These are phyloP conservation scores for Amanita jacksonii DNA, from an alignment of 768 basidiomycete genomes.

Conservation along the genomic window DNA sequence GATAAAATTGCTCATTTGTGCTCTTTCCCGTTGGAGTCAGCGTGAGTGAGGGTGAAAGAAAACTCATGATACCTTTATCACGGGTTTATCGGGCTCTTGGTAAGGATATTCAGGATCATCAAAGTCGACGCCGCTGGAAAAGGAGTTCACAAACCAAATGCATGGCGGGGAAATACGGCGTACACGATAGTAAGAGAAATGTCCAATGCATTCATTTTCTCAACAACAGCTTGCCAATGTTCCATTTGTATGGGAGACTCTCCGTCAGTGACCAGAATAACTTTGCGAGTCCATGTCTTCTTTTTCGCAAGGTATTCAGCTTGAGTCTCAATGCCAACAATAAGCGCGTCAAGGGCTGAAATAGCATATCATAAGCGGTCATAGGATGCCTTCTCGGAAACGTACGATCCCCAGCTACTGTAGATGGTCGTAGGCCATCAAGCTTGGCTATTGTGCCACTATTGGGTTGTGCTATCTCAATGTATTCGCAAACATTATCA, in stretches of 20 bases:
- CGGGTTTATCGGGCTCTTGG: constrained; percentile 56
- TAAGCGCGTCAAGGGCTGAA: constrained; percentile 76
- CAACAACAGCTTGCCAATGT: constrained; percentile 62
- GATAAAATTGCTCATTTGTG: constrained; percentile 69
- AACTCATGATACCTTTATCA: constrained; percentile 50
- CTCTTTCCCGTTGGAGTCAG: constrained; percentile 31
- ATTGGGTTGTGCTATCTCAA: constrained; percentile 60
- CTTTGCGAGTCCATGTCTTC: constrained; percentile 77
- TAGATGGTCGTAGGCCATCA: constrained; percentile 47
- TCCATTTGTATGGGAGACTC: constrained; percentile 64
- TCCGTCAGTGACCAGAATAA: constrained; percentile 81
- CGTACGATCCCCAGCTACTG: constrained; percentile 58
- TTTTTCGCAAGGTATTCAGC: constrained; percentile 56
- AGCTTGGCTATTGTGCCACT: constrained; percentile 57
- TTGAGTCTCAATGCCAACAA: constrained; percentile 82
- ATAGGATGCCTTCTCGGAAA: constrained; percentile 1
- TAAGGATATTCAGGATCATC: constrained; percentile 61
- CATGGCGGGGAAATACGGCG: constrained; percentile 11
- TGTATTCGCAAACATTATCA: constrained; percentile 62
- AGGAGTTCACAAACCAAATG: constrained; percentile 1
- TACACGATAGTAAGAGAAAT: constrained; percentile 68
- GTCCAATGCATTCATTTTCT: constrained; percentile 51
- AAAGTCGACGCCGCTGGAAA: constrained; percentile 76
- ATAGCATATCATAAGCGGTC: background rate
- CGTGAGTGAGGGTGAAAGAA: background rate